A percentile compares a stretch with the other conserved stretches of the same genome.
These are phyloP conservation scores for Cinnamomum micranthum DNA, from an alignment of 164 flowering plant genomes.

Conservation along the genomic window DNA sequence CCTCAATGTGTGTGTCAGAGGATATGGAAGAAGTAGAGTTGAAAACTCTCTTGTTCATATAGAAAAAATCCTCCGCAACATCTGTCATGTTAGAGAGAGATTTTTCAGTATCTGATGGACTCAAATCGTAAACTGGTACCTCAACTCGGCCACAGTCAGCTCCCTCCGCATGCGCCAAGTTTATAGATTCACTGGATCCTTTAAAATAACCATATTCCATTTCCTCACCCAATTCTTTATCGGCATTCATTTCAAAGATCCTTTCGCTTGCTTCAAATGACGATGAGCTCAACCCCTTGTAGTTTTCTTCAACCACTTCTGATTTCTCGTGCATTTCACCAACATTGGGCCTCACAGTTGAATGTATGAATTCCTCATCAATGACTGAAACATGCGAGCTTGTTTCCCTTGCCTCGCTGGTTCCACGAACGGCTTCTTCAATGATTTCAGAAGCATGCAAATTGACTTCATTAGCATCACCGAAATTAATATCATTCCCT, in stretches of 20 bases:
- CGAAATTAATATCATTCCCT: conserved; percentile 27
- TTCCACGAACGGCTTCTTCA: neutral
- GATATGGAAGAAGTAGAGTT: conserved; percentile 24
- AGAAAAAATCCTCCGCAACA: conserved; percentile 14
- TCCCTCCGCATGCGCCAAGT: conserved; percentile 5
- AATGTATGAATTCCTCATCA: neutral
- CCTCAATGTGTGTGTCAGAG: conserved; percentile 33
- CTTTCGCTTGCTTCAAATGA: conserved; percentile 8
- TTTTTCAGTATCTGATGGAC: conserved; percentile 41
- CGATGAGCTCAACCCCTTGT: conserved; percentile 20
- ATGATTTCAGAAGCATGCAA: conserved; percentile 6
- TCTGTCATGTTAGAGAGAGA: conserved; percentile 22
- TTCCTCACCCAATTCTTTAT: conserved; percentile 11
- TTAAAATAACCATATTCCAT: conserved; percentile 1
- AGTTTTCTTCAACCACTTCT: conserved; percentile 31
- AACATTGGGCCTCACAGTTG: conserved; percentile 4
- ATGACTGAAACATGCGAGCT: neutral
- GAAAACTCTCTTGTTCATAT: conserved; percentile 15
- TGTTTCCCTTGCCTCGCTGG: neutral
- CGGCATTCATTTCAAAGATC: conserved; percentile 8
- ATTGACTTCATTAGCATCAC: neutral
- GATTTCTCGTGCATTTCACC: conserved; percentile 17
- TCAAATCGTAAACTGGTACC: conserved; percentile 78
- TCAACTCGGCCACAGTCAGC: conserved; percentile 29
- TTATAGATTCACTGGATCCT: conserved; percentile 5